phyloP scores from a whole-genome alignment of 306 rosid genomes.

The Fragaria ananassa region DNA sequence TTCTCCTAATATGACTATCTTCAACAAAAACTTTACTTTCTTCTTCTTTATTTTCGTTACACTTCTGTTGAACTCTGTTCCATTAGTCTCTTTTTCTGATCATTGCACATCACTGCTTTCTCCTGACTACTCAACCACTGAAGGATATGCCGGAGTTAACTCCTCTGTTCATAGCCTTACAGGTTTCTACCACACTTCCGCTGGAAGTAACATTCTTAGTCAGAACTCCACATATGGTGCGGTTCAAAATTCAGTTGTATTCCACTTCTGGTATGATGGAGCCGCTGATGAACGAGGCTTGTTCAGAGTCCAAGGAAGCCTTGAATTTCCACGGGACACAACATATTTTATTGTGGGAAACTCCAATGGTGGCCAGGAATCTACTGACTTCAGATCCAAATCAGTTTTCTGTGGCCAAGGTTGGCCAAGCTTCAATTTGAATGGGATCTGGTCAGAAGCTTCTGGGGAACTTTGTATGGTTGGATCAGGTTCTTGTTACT shows the following conservation, averaged over 20 bases:
- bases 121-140: slow-evolving; percentile 20
- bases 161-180: slow-evolving; percentile 16
- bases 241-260: background rate
- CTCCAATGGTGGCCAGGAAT: background rate
- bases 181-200: slow-evolving; percentile 41
- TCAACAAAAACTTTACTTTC: background rate
- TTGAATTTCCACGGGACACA: background rate
- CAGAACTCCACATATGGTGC: slow-evolving; percentile 15
- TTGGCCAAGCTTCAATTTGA: background rate
- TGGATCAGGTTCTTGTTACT: slow-evolving; percentile 22
- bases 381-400: background rate
- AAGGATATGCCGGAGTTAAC: background rate
- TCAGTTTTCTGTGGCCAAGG: background rate
- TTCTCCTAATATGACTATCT: background rate
- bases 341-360: background rate
- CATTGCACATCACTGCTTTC: slow-evolving; percentile 34
- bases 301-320: background rate
- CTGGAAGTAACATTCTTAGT: background rate
- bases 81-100: slow-evolving; percentile 30
- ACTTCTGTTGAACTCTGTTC: slow-evolving; percentile 12
- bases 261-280: background rate
- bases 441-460: slow-evolving; percentile 2
- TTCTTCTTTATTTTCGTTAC: slow-evolving; percentile 20
- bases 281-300: background rate
- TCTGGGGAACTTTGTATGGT: slow-evolving; percentile 31